These are phyloP conservation scores for Microsporum audouinii DNA, from an alignment of 2,329 filamentous ascomycete genomes.

Conservation along the genomic window DNA sequence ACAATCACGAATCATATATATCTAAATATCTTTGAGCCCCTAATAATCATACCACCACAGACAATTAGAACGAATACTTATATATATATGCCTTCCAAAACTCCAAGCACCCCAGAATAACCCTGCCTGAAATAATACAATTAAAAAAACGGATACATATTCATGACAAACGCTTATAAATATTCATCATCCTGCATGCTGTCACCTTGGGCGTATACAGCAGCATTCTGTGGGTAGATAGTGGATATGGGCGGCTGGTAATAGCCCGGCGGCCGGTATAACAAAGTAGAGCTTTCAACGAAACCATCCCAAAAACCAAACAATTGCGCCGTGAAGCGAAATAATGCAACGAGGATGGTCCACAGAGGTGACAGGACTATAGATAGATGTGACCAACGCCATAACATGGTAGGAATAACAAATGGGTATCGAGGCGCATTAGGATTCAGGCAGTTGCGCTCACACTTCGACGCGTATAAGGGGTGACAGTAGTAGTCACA, in stretches of 20 bases:
- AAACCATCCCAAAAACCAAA: constrained; percentile 35
- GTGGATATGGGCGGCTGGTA: not conserved
- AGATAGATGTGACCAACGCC: constrained; percentile 34
- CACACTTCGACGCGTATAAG: constrained; percentile 37
- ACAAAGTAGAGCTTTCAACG: constrained; percentile 21
- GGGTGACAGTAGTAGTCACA: constrained; percentile 44
- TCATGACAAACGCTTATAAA: constrained; percentile 7
- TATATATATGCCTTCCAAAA: not conserved
- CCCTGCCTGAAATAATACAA: not conserved
- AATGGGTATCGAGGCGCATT: constrained; percentile 45
- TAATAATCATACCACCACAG: not conserved
- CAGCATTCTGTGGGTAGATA: not conserved
- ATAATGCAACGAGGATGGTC: constrained; percentile 22
- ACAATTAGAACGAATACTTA: not conserved
- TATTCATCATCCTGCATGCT: constrained; percentile 12
- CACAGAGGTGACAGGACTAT: constrained; percentile 18
- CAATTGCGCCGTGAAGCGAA: constrained; percentile 25
- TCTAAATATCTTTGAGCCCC: not conserved
- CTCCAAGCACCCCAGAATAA: not conserved
- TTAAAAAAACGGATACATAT: not conserved
- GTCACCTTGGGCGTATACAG: constrained; percentile 2
- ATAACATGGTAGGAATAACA: constrained; percentile 45
- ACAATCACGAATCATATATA: not conserved
- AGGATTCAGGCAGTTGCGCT: constrained; percentile 40
- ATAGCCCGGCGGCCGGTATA: not conserved